Percentiles rank a stretch among this genome's conserved stretches.
phyloP scores from a whole-genome alignment of 2,329 filamentous ascomycete genomes.

The Colletotrichum orchidophilum region DNA sequence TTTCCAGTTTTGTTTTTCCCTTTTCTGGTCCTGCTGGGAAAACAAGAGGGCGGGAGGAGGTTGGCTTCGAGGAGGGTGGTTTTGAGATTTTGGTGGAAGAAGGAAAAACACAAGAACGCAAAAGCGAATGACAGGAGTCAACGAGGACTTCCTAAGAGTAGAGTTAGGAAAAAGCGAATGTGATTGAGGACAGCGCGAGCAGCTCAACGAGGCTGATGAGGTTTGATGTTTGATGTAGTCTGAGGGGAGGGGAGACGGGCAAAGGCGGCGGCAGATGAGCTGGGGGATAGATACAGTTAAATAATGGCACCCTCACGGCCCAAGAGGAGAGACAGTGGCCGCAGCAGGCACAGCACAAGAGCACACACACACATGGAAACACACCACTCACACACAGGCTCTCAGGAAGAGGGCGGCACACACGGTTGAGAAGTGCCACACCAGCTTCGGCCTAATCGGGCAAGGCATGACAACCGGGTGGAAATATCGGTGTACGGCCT shows the following conservation, averaged over 20 bases:
- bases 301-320: conserved; percentile 26
- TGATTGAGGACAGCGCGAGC: conserved; percentile 39
- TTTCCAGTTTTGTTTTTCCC: background rate
- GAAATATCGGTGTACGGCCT: conserved; percentile 11
- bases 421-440: conserved; percentile 28
- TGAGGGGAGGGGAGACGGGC: conserved; percentile 42
- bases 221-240: conserved; percentile 39
- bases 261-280: conserved; percentile 47
- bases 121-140: conserved; percentile 81
- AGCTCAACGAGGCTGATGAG: conserved; percentile 34
- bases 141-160: conserved; percentile 74
- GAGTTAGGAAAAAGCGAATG: conserved; percentile 59
- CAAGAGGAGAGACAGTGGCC: conserved; percentile 13
- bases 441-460: conserved; percentile 26
- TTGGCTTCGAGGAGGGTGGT: conserved; percentile 39
- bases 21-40: conserved; percentile 15
- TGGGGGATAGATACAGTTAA: conserved; percentile 42
- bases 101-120: conserved; percentile 58
- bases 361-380: background rate
- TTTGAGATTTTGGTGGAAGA: conserved; percentile 38
- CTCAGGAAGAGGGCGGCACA: conserved; percentile 8
- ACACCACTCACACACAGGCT: background rate
- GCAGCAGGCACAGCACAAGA: conserved; percentile 13
- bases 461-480: conserved; percentile 26
- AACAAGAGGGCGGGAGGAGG: conserved; percentile 34